Conservation (phyloP, 345 rosid genomes). For the Euphorbia tirucalli region DNA sequence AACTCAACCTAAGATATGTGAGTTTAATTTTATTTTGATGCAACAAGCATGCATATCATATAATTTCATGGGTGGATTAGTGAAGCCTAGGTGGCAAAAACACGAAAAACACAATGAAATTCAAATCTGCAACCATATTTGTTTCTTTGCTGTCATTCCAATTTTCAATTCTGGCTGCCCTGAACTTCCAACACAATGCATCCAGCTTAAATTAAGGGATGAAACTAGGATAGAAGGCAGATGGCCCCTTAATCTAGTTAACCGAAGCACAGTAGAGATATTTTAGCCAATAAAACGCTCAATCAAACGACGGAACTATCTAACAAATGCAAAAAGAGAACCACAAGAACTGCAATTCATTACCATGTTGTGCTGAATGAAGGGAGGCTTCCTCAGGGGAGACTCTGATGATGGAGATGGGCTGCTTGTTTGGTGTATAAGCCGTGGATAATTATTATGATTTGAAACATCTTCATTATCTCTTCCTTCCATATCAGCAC, state of each 20-base stretch:
- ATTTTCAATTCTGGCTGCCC: neutral
- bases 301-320: neutral
- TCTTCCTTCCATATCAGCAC: slow-evolving; percentile 64
- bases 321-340: neutral
- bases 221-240: neutral
- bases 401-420: slow-evolving; percentile 84
- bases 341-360: neutral
- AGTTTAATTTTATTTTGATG: neutral
- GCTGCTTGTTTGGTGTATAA: slow-evolving; percentile 65
- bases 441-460: slow-evolving; percentile 51
- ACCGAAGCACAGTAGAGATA: neutral
- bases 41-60: neutral
- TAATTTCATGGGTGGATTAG: neutral
- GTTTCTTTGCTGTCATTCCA: neutral
- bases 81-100: neutral
- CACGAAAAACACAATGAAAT: neutral
- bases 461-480: slow-evolving; percentile 66
- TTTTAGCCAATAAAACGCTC: neutral
- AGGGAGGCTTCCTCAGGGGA: slow-evolving; percentile 67
- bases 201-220: neutral
- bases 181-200: neutral
- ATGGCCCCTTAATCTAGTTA: neutral
- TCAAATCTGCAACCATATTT: neutral
- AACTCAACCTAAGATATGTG: neutral
- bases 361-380: slow-evolving; percentile 61